A percentile compares a stretch with the other conserved stretches of the same genome.
These are phyloP conservation scores for Dactylonectria estremocensis DNA, from an alignment of 2,329 filamentous ascomycete species.

Conservation along the genomic window DNA sequence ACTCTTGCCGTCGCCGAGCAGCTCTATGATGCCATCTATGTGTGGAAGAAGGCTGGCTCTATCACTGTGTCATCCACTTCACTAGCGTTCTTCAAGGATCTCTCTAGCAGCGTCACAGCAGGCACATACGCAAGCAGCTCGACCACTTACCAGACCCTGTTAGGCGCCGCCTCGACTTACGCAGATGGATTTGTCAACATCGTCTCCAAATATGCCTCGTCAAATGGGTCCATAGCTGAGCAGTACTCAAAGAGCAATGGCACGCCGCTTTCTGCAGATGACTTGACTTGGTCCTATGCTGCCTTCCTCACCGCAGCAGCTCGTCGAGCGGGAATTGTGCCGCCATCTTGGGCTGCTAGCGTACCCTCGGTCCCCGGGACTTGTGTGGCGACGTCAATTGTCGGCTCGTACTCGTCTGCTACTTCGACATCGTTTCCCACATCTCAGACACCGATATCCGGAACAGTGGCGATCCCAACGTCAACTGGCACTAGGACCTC, in stretches of 20 bases:
- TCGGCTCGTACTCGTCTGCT: conserved; percentile 67
- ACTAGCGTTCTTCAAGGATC: conserved; percentile 79
- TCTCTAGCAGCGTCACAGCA: conserved; percentile 69
- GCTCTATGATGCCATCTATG: conserved; percentile 82
- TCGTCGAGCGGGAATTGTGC: conserved; percentile 69
- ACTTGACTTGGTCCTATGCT: conserved; percentile 83
- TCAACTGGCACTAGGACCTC: conserved; percentile 45
- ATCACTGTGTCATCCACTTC: conserved; percentile 77
- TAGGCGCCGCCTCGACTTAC: conserved; percentile 70
- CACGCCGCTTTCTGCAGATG: conserved; percentile 72
- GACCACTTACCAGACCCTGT: conserved; percentile 67
- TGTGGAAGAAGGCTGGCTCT: conserved; percentile 76
- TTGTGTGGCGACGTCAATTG: conserved; percentile 64
- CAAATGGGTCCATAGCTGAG: conserved; percentile 77
- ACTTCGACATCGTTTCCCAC: conserved; percentile 65
- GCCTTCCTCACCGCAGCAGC: conserved; percentile 76
- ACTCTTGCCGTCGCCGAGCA: conserved; percentile 86
- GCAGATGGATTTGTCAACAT: conserved; percentile 75
- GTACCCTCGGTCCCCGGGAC: conserved; percentile 64
- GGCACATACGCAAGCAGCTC: conserved; percentile 73
- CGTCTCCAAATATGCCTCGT: conserved; percentile 73
- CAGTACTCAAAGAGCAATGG: conserved; percentile 73
- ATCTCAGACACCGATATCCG: conserved; percentile 61
- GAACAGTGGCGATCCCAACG: conserved; percentile 48
- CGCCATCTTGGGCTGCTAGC: conserved; percentile 68